Conservation (phyloP, 2,329 filamentous ascomycete genomes). For the Fusarium brachygibbosum region DNA sequence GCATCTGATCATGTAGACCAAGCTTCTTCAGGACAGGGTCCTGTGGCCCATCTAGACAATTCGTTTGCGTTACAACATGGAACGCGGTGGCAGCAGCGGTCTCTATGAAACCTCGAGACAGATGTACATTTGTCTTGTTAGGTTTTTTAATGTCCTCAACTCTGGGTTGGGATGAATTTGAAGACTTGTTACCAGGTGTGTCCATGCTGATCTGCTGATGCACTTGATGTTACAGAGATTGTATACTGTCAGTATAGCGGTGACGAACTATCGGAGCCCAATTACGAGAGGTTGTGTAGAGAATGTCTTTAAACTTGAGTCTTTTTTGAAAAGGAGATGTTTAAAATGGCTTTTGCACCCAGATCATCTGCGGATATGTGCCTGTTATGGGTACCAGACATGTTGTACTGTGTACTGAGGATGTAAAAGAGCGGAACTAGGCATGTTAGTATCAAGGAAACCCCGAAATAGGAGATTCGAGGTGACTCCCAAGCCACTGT, state of each 20-base stretch:
- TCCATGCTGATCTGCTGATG: neutral
- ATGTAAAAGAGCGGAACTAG: neutral
- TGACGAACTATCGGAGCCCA: no score
- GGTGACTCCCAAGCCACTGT: no score
- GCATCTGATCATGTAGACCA: neutral
- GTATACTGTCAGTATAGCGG: neutral
- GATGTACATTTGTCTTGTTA: neutral
- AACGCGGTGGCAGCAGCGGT: neutral
- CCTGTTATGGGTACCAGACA: neutral
- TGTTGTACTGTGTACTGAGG: neutral
- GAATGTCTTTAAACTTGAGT: no score
- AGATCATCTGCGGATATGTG: neutral
- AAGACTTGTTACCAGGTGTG: neutral
- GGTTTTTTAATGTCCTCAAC: neutral
- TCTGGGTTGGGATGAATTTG: neutral
- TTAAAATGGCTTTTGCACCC: neutral
- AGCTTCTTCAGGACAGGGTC: slow-evolving; percentile 1
- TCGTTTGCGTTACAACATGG: neutral
- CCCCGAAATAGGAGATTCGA: neutral
- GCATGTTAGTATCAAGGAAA: neutral
- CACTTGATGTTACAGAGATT: neutral
- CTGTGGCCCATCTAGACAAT: neutral
- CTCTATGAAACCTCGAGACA: neutral
- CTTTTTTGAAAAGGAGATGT: neutral
- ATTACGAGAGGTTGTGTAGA: no score